These are phyloP conservation scores for Quillaja saponaria DNA, from an alignment of 306 rosid species.

Conservation along the genomic window DNA sequence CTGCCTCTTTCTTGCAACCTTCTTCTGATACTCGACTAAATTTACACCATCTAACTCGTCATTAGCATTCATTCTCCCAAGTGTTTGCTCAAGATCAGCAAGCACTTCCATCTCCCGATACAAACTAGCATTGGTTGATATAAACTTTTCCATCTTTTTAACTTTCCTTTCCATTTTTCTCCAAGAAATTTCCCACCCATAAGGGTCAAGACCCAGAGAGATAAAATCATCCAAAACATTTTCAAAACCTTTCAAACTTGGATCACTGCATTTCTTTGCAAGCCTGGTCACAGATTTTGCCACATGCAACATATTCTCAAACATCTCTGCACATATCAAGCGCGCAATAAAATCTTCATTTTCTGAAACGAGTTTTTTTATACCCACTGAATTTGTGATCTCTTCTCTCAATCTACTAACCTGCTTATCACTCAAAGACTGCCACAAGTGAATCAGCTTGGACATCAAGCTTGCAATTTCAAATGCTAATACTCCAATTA, in stretches of 20 bases:
- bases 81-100: constrained; percentile 82
- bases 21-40: constrained; percentile 74
- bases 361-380: constrained; percentile 79
- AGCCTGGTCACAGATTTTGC: constrained; percentile 87
- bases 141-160: constrained; percentile 84
- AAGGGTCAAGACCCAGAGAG: constrained; percentile 53
- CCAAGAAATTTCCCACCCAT: constrained; percentile 64
- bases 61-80: constrained; percentile 69
- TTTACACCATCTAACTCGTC: constrained; percentile 46
- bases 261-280: constrained; percentile 77
- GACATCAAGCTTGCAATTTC: constrained; percentile 96
- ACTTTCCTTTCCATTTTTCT: constrained; percentile 89
- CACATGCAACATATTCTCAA: constrained; percentile 65
- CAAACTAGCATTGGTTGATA: constrained; percentile 73
- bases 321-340: constrained; percentile 68
- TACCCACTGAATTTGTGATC: constrained; percentile 68
- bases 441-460: constrained; percentile 87
- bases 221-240: constrained; percentile 57
- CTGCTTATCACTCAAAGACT: constrained; percentile 77
- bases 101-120: constrained; percentile 94
- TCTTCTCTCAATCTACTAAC: constrained; percentile 71
- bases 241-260: constrained; percentile 64
- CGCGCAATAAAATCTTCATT: constrained; percentile 63
- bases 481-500: constrained; percentile 85
- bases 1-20: constrained; percentile 70